Percentiles rank a stretch among this genome's conserved stretches.
Conservation (phyloP, 495 filamentous ascomycete species). For the Hyaloscypha bicolor region DNA sequence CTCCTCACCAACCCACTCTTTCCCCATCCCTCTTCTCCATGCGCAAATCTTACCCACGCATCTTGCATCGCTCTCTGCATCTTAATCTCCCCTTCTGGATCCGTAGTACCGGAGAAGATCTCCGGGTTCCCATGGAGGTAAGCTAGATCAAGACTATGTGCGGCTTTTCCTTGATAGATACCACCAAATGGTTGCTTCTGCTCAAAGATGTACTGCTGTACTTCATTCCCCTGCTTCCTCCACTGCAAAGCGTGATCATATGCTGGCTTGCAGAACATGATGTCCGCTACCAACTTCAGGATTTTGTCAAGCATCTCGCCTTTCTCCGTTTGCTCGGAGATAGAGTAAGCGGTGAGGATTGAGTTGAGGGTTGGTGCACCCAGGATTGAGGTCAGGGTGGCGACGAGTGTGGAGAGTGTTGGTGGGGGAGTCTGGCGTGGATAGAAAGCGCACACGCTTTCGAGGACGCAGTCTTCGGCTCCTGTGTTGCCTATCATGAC, state of each 20-base stretch:
- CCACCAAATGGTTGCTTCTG: constrained; percentile 3
- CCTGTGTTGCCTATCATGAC: constrained; percentile 14
- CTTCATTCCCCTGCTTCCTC: not conserved
- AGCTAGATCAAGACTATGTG: constrained; percentile 14
- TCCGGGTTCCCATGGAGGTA: constrained; percentile 16
- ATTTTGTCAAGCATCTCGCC: no score
- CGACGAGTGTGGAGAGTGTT: not conserved
- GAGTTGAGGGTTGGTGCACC: no score
- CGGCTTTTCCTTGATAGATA: not conserved
- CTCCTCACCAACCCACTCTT: not conserved
- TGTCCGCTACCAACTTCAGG: no score
- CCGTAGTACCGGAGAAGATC: constrained; percentile 9
- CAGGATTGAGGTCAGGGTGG: not conserved
- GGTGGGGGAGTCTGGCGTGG: not conserved
- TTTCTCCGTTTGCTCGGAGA: no score
- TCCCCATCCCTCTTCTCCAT: constrained; percentile 13
- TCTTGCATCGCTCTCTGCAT: constrained; percentile 7
- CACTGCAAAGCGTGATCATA: not conserved
- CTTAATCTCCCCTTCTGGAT: not conserved
- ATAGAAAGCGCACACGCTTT: not conserved
- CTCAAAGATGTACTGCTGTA: not conserved
- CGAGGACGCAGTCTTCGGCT: not conserved
- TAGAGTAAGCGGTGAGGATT: no score
- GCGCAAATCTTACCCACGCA: constrained; percentile 9
- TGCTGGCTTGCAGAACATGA: not conserved